Base-by-base conservation (phyloP, 2,329 filamentous ascomycete species). In the Fusarium armeniacum region DNA sequence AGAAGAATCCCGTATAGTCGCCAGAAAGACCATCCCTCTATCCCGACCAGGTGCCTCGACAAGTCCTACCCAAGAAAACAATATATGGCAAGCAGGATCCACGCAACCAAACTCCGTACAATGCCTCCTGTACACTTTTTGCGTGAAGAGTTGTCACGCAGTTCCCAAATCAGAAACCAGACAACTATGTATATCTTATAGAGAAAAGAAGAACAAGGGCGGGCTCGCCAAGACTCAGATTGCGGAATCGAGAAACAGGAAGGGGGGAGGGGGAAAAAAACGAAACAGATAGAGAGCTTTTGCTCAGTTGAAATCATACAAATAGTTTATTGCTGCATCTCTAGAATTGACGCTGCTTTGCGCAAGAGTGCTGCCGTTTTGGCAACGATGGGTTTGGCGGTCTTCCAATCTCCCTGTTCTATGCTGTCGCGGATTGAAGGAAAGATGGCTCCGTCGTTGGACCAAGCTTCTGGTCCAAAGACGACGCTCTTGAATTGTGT, bases 401-500 rank as follows among this genome's bases (percentile, higher is more conserved):
- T 78, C 3, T 81, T 83, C 91, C 91, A 94, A 73, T 97, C 88
- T 28, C 87, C 86, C 6, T 84, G 86, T 66, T 92, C 88, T 41
- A 98, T 84, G 11, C 91, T 90, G 75, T 98, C 94, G 59, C 93
- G 86, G 58, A 98, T 91, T n/a, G 90, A 91, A 0, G 95, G 95
- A 81, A 82, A 82, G 64, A 76, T 75, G 43, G 77, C 75, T 49
- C 74, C 75, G 52, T 78, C 76, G 50, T 78, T 73, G 10, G 90
- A 90, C 91, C 93, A 94, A 4, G 88, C 83, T 75, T 93, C 88
- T 1, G 96, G 96, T 3, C 92, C 95, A 77, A 94, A 97, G 59
- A 99, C 82, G 76, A 97, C 87, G 80, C 98, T 96, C 79, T 97
- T 97, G 85, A 94, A 99, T 81, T 98, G 96, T 7, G 92, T 92